Conservation (phyloP, 1,139 yeast species). For the Diutina pseudorugosa region DNA sequence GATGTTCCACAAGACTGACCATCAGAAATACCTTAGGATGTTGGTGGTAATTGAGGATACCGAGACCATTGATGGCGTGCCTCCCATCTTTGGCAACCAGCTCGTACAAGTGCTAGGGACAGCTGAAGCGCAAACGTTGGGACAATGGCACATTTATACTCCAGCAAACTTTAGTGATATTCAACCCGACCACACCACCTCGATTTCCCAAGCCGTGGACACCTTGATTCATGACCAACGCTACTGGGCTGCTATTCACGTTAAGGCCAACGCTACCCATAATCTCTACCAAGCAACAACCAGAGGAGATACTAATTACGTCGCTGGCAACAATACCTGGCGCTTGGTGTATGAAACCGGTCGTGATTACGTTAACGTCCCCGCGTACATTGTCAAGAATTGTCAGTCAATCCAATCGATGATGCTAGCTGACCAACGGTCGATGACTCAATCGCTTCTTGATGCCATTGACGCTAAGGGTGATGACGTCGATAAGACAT, state of each 20-base stretch:
- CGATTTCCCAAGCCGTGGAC: conserved; percentile 19
- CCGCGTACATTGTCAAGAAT: conserved; percentile 12
- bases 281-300: conserved; percentile 19
- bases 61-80: conserved; percentile 8
- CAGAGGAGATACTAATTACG: background rate
- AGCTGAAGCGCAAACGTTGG: conserved; percentile 13
- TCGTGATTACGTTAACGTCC: conserved; percentile 24
- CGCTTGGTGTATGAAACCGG: conserved; percentile 33
- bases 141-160: conserved; percentile 28
- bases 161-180: background rate
- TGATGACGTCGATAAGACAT: background rate
- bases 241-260: conserved; percentile 43
- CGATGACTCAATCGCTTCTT: conserved; percentile 12
- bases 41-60: conserved; percentile 36
- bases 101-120: conserved; percentile 14
- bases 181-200: conserved; percentile 20
- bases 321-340: background rate
- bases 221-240: conserved; percentile 32
- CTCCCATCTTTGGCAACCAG: conserved; percentile 22
- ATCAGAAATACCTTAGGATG: conserved; percentile 29
- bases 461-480: background rate
- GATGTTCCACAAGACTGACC: conserved; percentile 24
- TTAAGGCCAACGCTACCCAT: conserved; percentile 32
- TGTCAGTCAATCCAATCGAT: background rate
- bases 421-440: background rate